Evolutionary conservation across 495 filamentous ascomycete species (phyloP), one percentile per base, ranked within the genome.

Genomic region (Xylaria flabelliformis): DNA sequence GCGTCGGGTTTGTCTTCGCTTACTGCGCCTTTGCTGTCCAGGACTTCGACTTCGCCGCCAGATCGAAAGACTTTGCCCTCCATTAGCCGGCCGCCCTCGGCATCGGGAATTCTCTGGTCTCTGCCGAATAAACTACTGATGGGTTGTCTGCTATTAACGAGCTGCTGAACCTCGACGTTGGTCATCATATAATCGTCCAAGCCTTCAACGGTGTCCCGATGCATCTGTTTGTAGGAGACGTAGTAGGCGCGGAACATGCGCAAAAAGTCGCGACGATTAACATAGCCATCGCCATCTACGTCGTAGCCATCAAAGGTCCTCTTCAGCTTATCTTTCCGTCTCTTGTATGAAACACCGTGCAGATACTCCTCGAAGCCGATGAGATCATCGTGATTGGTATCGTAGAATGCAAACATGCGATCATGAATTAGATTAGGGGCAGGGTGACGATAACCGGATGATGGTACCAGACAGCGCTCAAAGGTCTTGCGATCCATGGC

Each of bases 281-380:
- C 90, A 73, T 85, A 97, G 29, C 95, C 96, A 81, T 99, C 95
- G 4, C 88, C 87, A 73, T 99, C 92, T 64, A 97, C 87, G 77
- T 99, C 96, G 74, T 97, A 98, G 8, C 93, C 94, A 64, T 91
- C 87, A 78, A 97, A 99, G 32, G 97, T 90, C 63, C 90, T 88
- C 36, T 84, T 85, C 36, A 94, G 85, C 36, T 91, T 89, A 75
- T 95, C 89, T 75, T 92, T 94, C 67, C 91, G 87, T 72, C 92
- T 93, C 50, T 97, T 87, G 73, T 91, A 93, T 0, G 93, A 90
- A n/a, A 97, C 86, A 1, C 92, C 96, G 48, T 89, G 88, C 34
- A 97, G 79, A 77, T 98, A 98, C 75, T 98, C 97, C 65, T 92
- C 89, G 74, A 98, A 98, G n/a, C 93, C 92, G 75, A 99, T 97